Conservation (phyloP, 2,329 filamentous ascomycete species). For the Sporothrix mexicana region DNA sequence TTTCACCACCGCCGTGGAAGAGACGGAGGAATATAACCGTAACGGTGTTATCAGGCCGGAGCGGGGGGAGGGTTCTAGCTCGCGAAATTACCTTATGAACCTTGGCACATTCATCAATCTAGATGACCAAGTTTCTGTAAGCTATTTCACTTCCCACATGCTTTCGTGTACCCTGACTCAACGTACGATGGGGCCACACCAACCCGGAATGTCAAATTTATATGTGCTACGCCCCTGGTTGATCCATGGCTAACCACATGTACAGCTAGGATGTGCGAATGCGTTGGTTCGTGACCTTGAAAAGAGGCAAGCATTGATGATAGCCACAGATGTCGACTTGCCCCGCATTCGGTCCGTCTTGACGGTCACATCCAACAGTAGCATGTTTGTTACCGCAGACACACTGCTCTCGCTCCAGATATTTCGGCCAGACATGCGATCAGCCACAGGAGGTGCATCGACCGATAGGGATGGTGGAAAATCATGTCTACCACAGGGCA, state of each 20-base stretch:
- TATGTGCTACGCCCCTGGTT: not conserved
- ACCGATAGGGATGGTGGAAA: slow-evolving; percentile 58
- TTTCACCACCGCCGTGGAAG: slow-evolving; percentile 47
- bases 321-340: slow-evolving; percentile 40
- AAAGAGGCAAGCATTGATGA: slow-evolving; percentile 55
- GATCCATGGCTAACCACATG: not conserved
- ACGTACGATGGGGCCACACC: not conserved
- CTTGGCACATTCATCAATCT: slow-evolving; percentile 75
- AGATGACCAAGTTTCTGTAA: slow-evolving; percentile 72
- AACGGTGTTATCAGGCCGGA: slow-evolving; percentile 45
- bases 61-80: slow-evolving; percentile 53
- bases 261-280: slow-evolving; percentile 79
- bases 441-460: slow-evolving; percentile 74
- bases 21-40: slow-evolving; percentile 44
- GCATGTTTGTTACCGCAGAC: slow-evolving; percentile 81
- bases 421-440: slow-evolving; percentile 78
- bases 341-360: slow-evolving; percentile 69
- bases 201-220: too few relatives aligned
- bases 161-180: not conserved
- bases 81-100: slow-evolving; percentile 69
- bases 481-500: slow-evolving; percentile 70
- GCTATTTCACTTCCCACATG: slow-evolving; percentile 33
- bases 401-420: slow-evolving; percentile 85
- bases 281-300: slow-evolving; percentile 81
- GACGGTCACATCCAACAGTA: slow-evolving; percentile 72